Conservation (phyloP, 2,329 filamentous ascomycete genomes). For the Calonectria crousiana region DNA sequence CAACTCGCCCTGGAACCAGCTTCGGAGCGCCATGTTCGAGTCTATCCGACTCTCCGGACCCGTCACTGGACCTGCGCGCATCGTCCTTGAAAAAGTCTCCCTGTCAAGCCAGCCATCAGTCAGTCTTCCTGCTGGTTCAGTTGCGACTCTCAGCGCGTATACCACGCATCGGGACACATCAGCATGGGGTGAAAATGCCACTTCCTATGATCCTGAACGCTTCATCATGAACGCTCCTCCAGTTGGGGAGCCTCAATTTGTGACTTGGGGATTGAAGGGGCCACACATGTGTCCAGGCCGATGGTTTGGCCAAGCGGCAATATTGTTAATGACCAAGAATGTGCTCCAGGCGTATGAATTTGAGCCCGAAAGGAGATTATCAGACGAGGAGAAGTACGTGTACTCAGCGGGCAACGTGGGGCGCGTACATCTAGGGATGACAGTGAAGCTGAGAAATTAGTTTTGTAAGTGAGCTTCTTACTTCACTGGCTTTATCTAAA, state of each 20-base stretch:
- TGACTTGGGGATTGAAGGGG: not conserved
- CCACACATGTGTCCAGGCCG: not conserved
- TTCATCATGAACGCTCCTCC: not conserved
- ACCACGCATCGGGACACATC: not conserved
- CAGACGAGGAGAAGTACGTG: not conserved
- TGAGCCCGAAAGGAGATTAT: not conserved
- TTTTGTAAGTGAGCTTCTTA: not conserved
- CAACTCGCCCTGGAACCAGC: not conserved
- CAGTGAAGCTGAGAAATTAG: not conserved
- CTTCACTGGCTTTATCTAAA: too few relatives aligned
- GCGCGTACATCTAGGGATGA: not conserved
- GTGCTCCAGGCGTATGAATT: not conserved
- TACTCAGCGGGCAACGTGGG: not conserved
- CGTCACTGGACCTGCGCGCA: not conserved
- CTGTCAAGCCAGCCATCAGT: not conserved
- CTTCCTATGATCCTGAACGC: not conserved
- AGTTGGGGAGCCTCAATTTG: not conserved
- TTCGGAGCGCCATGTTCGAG: not conserved
- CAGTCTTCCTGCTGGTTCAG: not conserved
- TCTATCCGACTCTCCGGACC: not conserved
- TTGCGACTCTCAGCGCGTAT: not conserved
- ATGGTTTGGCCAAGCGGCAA: not conserved
- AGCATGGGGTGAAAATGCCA: not conserved
- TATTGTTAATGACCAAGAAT: not conserved
- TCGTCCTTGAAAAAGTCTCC: not conserved